A percentile compares a stretch with the other conserved stretches of the same genome.
phyloP scores from a whole-genome alignment of 2,329 filamentous ascomycete genomes.

The Penicillium sp. region DNA sequence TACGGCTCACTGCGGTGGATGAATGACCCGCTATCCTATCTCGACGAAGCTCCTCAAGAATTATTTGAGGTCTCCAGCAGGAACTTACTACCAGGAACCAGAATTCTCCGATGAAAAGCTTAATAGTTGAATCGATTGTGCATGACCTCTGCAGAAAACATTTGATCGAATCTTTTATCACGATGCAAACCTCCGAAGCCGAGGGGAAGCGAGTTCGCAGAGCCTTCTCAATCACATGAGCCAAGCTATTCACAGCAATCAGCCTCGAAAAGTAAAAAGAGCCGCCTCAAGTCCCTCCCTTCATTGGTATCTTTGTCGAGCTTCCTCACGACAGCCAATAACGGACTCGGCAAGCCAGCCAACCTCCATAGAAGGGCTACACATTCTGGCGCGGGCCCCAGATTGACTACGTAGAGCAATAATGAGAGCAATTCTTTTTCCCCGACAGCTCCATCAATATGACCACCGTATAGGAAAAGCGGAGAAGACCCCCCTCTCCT shows the following conservation, averaged over 20 bases:
- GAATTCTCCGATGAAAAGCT: neutral
- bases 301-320: conserved; percentile 6
- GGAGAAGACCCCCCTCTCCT: conserved; percentile 11
- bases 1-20: neutral
- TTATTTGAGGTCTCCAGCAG: too few species aligned
- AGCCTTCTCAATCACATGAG: neutral
- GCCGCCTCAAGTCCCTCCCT: neutral
- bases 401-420: neutral
- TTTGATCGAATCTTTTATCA: neutral
- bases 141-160: neutral
- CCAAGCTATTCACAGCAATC: neutral
- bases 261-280: neutral
- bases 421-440: neutral
- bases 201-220: neutral
- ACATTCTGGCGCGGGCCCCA: neutral
- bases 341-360: neutral
- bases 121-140: neutral
- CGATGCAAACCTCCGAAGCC: neutral
- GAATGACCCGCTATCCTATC: neutral
- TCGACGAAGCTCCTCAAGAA: neutral
- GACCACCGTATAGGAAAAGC: neutral
- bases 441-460: neutral
- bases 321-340: neutral
- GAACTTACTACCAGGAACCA: neutral
- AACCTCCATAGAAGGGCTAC: neutral